phyloP scores from a whole-genome alignment of 2,329 filamentous ascomycete species.

The Microsporum canis region DNA sequence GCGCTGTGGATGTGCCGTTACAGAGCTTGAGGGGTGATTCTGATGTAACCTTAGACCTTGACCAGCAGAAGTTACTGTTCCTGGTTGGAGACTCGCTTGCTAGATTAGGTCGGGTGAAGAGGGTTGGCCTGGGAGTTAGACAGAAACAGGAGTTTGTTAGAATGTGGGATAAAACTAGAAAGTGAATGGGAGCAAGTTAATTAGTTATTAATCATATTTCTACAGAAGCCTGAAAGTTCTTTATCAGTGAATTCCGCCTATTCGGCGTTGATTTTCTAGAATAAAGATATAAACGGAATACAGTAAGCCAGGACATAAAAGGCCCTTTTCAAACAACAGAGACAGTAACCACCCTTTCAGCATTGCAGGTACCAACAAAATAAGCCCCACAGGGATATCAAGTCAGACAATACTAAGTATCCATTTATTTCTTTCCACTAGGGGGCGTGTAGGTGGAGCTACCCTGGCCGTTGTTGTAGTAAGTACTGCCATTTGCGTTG shows the following conservation, averaged over 20 bases:
- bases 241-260: not conserved
- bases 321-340: not conserved
- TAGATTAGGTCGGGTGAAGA: constrained; percentile 74
- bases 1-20: constrained; percentile 42
- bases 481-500: constrained; percentile 57
- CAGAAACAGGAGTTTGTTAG: constrained; percentile 77
- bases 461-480: constrained; percentile 53
- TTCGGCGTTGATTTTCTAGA: not conserved
- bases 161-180: constrained; percentile 41
- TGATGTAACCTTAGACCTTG: constrained; percentile 28
- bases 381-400: not conserved
- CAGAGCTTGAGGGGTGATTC: constrained; percentile 19
- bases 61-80: constrained; percentile 64
- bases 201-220: not conserved
- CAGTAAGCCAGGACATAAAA: not conserved
- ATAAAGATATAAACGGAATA: not conserved
- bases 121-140: constrained; percentile 69
- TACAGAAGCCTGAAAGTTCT: not conserved
- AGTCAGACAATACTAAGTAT: not conserved
- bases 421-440: constrained; percentile 26
- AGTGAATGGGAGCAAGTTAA: not conserved
- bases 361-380: not conserved
- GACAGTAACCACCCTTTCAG: not conserved
- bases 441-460: constrained; percentile 50
- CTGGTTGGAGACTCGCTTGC: constrained; percentile 74